A percentile compares a stretch with the other conserved stretches of the same genome.
Evolutionary conservation across 2,329 filamentous ascomycete genomes (phyloP).

Genomic region (Beauveria sp.): DNA sequence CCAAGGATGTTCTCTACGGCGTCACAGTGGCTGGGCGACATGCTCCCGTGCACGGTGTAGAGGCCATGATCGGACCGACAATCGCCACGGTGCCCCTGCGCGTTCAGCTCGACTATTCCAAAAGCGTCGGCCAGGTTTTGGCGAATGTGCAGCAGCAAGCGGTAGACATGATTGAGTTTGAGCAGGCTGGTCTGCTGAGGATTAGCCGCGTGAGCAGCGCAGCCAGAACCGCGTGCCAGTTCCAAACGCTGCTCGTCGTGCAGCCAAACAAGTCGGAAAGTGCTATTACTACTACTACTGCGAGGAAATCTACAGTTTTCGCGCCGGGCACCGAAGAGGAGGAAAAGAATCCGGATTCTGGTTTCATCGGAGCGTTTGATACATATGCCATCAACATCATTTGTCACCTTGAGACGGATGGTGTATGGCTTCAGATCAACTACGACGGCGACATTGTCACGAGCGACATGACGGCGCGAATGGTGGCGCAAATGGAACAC

Average conservation of each 20-base stretch:
- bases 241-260: slow-evolving; percentile 24
- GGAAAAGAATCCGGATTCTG: not conserved
- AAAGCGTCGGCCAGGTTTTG: slow-evolving; percentile 38
- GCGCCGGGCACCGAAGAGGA: slow-evolving; percentile 4
- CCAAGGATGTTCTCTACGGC: slow-evolving; percentile 44
- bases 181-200: slow-evolving; percentile 24
- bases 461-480: not conserved
- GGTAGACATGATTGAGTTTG: slow-evolving; percentile 20
- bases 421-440: slow-evolving; percentile 5
- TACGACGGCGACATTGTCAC: not conserved
- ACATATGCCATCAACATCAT: slow-evolving; percentile 13
- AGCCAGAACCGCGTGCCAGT: slow-evolving; percentile 15
- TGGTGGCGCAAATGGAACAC: not conserved
- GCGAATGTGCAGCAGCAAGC: slow-evolving; percentile 16
- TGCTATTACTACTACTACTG: not conserved
- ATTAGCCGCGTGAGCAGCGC: slow-evolving; percentile 18
- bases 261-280: slow-evolving; percentile 12
- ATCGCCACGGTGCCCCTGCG: slow-evolving; percentile 47
- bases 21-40: slow-evolving; percentile 46
- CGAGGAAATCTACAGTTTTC: not conserved
- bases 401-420: slow-evolving; percentile 12
- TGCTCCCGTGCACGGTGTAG: slow-evolving; percentile 32
- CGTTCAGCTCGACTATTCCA: slow-evolving; percentile 30
- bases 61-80: slow-evolving; percentile 46
- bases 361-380: slow-evolving; percentile 12